Percentiles rank a stretch among this genome's conserved stretches.
Evolutionary conservation across 2,329 filamentous ascomycete genomes (phyloP).

Genomic region (Aspergillus luchuensis): DNA sequence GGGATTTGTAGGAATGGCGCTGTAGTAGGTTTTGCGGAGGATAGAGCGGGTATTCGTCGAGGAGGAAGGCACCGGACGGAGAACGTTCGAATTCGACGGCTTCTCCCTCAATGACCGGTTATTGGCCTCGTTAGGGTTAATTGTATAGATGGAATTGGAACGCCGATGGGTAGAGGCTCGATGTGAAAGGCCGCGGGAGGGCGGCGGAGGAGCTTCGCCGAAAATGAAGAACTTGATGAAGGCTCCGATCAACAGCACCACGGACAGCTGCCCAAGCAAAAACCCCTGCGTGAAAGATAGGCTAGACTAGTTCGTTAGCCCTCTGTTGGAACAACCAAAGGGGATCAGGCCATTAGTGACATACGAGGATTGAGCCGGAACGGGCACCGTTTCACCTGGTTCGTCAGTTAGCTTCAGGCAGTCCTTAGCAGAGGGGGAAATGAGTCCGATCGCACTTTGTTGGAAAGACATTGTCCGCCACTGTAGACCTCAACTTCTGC

Average conservation of each 20-base stretch:
- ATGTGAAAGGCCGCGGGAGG: conserved; percentile 73
- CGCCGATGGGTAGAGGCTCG: conserved; percentile 77
- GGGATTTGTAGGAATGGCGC: conserved; percentile 51
- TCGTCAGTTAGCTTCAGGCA: conserved; percentile 19
- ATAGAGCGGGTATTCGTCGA: conserved; percentile 83
- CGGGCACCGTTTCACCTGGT: conserved; percentile 32
- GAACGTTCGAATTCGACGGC: conserved; percentile 65
- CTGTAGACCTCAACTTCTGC: conserved; percentile 22
- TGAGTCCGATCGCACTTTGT: conserved; percentile 26
- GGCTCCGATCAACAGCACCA: conserved; percentile 84
- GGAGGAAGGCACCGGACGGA: conserved; percentile 71
- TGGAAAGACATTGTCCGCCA: conserved; percentile 37
- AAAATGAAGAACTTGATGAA: conserved; percentile 99
- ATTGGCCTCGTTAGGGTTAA: conserved; percentile 43
- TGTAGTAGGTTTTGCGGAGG: conserved; percentile 95
- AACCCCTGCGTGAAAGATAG: conserved; percentile 93
- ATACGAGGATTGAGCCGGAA: conserved; percentile 47
- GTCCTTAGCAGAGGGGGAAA: neutral
- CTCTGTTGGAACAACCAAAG: neutral
- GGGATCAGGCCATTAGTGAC: conserved; percentile 18
- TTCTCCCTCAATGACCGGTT: conserved; percentile 49
- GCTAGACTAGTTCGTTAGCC: conserved; percentile 47
- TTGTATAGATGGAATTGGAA: conserved; percentile 63
- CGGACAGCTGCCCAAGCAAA: conserved; percentile 87
- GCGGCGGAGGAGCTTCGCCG: conserved; percentile 83